Percentiles rank a stretch among this genome's conserved stretches.
Evolutionary conservation across 176 grass and related monocot genomes (phyloP).

Genomic region (Oryza brachyantha): DNA sequence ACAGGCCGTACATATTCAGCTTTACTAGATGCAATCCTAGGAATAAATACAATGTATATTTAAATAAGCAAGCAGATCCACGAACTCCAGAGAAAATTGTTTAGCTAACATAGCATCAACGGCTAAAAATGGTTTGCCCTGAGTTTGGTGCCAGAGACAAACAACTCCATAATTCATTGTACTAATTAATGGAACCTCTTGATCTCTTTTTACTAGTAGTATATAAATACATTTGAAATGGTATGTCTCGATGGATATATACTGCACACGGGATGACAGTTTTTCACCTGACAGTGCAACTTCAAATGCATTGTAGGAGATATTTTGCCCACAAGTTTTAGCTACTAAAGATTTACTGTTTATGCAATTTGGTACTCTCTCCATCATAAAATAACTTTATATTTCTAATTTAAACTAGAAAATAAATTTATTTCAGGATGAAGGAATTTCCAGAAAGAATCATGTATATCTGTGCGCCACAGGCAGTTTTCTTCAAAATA

Average conservation of each 20-base stretch:
- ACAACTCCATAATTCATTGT: conserved; percentile 1
- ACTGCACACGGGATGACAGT: neutral
- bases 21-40: conserved; percentile 48
- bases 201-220: neutral
- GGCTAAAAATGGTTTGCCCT: neutral
- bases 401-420: no score
- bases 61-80: conserved; percentile 34
- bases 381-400: no score
- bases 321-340: neutral
- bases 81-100: conserved; percentile 27
- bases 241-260: neutral
- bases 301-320: neutral
- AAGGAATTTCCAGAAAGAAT: conserved; percentile 22
- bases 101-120: conserved; percentile 36
- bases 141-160: neutral
- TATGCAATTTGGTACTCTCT: conserved; percentile 24
- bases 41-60: conserved; percentile 30
- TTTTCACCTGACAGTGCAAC: neutral
- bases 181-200: neutral
- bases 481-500: neutral
- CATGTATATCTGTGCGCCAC: neutral
- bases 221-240: no score
- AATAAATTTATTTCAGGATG: no score
- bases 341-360: neutral
- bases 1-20: conserved; percentile 24